These are phyloP conservation scores for Magnaporthiopsis incrustans DNA, from an alignment of 2,329 filamentous ascomycete genomes.

Conservation along the genomic window DNA sequence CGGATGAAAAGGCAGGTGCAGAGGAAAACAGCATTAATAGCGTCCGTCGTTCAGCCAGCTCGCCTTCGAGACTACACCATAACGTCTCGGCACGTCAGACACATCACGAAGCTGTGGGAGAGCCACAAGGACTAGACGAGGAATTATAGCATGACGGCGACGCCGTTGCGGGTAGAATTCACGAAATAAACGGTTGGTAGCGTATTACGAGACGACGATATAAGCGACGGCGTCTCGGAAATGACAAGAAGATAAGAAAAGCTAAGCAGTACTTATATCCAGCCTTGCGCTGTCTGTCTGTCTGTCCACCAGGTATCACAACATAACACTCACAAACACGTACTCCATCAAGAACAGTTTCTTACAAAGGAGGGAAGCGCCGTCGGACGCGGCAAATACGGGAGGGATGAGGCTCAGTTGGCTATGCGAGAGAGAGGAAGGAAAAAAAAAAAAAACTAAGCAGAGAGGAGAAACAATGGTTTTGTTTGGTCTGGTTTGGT, in stretches of 20 bases:
- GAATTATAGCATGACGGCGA: too few species aligned
- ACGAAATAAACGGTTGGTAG: neutral
- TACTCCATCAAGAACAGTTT: neutral
- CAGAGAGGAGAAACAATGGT: neutral
- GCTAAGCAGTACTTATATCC: neutral
- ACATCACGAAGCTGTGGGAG: too few species aligned
- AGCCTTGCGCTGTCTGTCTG: neutral
- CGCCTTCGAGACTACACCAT: too few species aligned
- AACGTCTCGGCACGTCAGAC: too few species aligned
- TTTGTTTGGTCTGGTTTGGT: neutral
- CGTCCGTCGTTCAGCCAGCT: too few species aligned
- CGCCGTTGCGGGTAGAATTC: neutral
- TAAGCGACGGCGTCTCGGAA: neutral
- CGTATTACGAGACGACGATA: neutral
- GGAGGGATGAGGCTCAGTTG: neutral
- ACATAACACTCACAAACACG: neutral
- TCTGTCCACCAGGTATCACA: neutral
- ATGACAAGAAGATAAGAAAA: neutral
- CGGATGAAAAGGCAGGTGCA: too few species aligned
- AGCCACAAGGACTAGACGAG: too few species aligned
- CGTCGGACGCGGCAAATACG: neutral
- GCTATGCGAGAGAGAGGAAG: neutral
- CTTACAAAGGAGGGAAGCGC: neutral
- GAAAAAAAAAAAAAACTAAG: neutral
- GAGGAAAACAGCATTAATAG: too few species aligned